Conservation (phyloP, 2,329 filamentous ascomycete species). For the Aspergillus aculeatinus region DNA sequence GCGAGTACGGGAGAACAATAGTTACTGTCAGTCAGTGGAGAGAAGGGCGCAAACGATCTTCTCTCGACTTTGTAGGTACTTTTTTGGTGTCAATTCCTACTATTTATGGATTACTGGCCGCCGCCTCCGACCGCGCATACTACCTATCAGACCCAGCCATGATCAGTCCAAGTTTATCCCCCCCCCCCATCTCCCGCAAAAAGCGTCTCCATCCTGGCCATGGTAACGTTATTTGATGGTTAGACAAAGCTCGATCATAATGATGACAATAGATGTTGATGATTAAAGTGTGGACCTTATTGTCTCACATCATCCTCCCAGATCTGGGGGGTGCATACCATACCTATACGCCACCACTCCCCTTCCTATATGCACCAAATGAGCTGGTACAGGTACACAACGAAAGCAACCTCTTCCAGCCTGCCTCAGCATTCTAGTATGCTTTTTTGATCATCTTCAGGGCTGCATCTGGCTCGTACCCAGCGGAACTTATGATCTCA, state of each 20-base stretch:
- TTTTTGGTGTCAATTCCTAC: background rate
- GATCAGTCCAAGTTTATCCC: background rate
- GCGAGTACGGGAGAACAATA: too few species aligned
- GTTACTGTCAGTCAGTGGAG: too few species aligned
- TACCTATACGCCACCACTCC: background rate
- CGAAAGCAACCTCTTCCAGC: background rate
- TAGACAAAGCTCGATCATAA: slow-evolving; percentile 1
- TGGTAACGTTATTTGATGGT: background rate
- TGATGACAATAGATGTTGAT: slow-evolving; percentile 1
- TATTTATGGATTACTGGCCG: background rate
- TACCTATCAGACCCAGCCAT: slow-evolving; percentile 5
- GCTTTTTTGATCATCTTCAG: background rate
- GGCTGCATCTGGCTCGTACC: background rate
- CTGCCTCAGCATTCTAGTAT: background rate
- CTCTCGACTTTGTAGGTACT: background rate
- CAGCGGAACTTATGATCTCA: background rate
- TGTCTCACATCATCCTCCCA: slow-evolving; percentile 1
- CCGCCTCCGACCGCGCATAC: background rate
- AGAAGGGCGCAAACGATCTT: background rate
- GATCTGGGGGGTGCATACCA: background rate
- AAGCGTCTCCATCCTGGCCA: background rate
- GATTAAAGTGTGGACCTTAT: background rate
- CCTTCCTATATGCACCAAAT: too few species aligned
- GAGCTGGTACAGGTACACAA: background rate
- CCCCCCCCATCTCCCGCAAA: background rate